phyloP scores from a whole-genome alignment of 1,139 yeast species.

The Arxiozyma slooffiae region DNA sequence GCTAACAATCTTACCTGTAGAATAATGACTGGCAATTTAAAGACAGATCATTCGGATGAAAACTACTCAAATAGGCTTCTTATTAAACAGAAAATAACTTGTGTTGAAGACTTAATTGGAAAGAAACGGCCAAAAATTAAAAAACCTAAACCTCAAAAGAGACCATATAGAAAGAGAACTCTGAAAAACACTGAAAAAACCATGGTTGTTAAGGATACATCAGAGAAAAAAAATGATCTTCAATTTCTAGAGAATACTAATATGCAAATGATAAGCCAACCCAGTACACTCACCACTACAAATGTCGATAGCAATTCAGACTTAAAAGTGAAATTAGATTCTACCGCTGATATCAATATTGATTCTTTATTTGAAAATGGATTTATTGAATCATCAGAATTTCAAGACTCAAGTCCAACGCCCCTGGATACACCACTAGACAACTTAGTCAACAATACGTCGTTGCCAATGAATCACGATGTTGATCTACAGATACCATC shows the following conservation, averaged over 20 bases:
- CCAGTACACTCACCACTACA: background rate
- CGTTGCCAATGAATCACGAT: background rate
- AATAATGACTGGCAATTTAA: constrained; percentile 1
- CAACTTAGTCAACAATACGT: background rate
- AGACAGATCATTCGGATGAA: background rate
- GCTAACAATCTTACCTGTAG: constrained; percentile 3
- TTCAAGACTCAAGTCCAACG: background rate
- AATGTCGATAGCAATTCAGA: background rate
- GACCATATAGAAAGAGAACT: background rate
- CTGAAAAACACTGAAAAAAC: background rate
- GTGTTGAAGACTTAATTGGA: background rate
- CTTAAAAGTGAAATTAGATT: background rate
- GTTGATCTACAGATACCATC: background rate
- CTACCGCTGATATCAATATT: background rate
- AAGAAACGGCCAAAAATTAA: background rate
- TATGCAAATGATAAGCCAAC: background rate
- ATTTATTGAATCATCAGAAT: background rate
- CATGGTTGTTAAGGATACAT: background rate
- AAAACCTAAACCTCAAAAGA: background rate
- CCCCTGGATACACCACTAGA: background rate
- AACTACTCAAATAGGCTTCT: background rate
- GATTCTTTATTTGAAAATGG: background rate
- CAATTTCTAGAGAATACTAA: background rate
- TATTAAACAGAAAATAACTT: background rate
- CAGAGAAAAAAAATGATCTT: background rate